Conservation (phyloP, 257 asterid species). For the Plantago major region DNA sequence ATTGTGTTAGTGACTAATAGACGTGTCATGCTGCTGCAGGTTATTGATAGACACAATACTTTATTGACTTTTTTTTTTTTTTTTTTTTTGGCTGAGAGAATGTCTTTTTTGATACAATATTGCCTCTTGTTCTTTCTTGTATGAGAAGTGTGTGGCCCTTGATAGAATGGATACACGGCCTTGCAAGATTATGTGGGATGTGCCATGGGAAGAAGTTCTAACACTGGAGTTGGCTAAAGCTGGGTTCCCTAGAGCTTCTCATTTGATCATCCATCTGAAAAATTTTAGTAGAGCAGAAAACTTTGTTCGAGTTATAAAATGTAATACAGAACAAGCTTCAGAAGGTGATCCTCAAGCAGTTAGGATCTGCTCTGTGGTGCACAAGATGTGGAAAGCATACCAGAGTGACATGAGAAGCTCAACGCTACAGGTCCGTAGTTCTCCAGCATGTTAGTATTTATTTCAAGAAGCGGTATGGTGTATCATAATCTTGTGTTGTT, state of each 20-base stretch:
- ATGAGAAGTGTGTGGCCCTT: conserved; percentile 57
- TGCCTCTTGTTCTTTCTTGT: conserved; percentile 23
- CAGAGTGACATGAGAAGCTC: conserved; percentile 32
- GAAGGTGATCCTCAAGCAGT: conserved; percentile 77
- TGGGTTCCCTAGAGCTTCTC: conserved; percentile 67
- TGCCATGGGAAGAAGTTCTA: conserved; percentile 87
- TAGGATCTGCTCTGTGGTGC: conserved; percentile 58
- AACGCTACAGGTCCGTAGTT: conserved; percentile 40
- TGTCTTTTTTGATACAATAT: conserved; percentile 9
- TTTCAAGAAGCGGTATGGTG: background rate
- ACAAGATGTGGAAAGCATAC: conserved; percentile 72
- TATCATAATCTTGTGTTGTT: conserved; percentile 12
- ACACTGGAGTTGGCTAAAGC: conserved; percentile 94
- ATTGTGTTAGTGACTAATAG: conserved; percentile 82
- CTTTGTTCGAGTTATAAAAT: conserved; percentile 92
- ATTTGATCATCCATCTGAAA: conserved; percentile 81
- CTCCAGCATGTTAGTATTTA: conserved; percentile 9
- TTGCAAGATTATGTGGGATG: conserved; percentile 98
- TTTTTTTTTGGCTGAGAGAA: background rate
- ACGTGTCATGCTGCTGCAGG: conserved; percentile 90
- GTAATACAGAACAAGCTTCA: conserved; percentile 57
- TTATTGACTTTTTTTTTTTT: background rate
- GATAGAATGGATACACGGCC: conserved; percentile 85
- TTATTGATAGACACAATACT: conserved; percentile 21
- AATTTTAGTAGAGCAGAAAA: conserved; percentile 67